These are phyloP conservation scores for Hysterium pulicare DNA, from an alignment of 2,329 filamentous ascomycete genomes.

Conservation along the genomic window DNA sequence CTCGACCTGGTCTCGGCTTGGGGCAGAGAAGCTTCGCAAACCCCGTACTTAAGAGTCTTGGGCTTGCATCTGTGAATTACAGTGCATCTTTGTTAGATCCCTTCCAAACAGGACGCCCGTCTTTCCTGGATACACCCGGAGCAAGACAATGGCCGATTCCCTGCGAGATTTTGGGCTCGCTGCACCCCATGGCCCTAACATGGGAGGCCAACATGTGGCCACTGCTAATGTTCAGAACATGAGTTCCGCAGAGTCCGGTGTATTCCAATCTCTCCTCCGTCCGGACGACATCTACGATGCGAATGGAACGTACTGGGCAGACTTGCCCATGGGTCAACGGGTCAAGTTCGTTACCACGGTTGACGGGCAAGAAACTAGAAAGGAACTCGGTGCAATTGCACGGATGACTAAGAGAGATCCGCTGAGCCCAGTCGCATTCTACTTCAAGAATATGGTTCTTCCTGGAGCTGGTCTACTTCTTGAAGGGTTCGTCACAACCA, in stretches of 20 bases:
- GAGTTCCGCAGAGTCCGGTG: conserved; percentile 56
- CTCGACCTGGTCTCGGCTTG: no score
- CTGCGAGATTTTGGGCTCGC: conserved; percentile 48
- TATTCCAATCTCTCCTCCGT: conserved; percentile 76
- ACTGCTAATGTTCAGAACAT: conserved; percentile 39
- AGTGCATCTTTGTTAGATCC: no score
- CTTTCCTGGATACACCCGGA: no score
- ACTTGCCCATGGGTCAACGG: conserved; percentile 68
- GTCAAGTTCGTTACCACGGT: conserved; percentile 72
- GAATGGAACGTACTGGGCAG: conserved; percentile 89
- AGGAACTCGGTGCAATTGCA: conserved; percentile 67
- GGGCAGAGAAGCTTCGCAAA: no score
- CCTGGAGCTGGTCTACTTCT: conserved; percentile 89
- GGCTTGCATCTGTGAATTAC: no score
- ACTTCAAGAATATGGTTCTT: conserved; percentile 86
- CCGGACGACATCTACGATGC: conserved; percentile 84
- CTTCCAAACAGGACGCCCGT: no score
- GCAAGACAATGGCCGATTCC: no score
- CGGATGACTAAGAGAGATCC: conserved; percentile 83
- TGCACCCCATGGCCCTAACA: conserved; percentile 49
- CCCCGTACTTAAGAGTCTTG: no score
- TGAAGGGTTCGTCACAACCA: conserved; percentile 59
- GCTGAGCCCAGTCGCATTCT: conserved; percentile 77
- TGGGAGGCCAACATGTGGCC: conserved; percentile 34
- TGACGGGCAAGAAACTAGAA: conserved; percentile 65